Evolutionary conservation across 202 grass and related monocot genomes (phyloP), one percentile per base, ranked within the genome.

Genomic region (Carex arenaria): DNA sequence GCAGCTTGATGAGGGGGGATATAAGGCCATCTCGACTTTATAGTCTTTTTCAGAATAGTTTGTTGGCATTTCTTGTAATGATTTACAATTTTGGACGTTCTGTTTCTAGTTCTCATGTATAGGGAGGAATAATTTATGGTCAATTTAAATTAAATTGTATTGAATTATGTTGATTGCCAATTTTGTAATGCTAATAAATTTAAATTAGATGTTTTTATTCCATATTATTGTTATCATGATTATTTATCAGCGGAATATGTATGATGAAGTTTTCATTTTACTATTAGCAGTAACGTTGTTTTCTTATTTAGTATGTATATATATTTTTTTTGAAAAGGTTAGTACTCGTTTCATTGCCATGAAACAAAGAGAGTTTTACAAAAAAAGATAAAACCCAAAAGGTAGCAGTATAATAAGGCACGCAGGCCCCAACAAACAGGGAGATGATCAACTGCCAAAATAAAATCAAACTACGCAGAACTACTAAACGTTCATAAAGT

Each of bases 1-100:
- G 62, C 81, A 87, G 54, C 90, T 96, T 70, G 90, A 85, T 45
- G 87, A 89, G 80, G 87, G 86, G 56, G 96, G 96, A 84, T 99
- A 89, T 78, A 93, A 93, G 85, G 83, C 78, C 13, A 88, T 99
- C 2, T 57, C 81, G 59, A 53, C 66, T 87, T 68, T 84, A 82
- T 95, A 95, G 86, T 4, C 30, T 86, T 68, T 87, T 68, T 80
- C 38, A 83, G 51, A 61, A 89, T 49, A 5, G 71, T 6, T 66
- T 85, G 85, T 69, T 14, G 80, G 85, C 42, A 59, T 62, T 67
- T 18, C 60, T 78, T 38, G 5, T 72, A 57, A 67, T 8, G 31
- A 64, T 82, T 67, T 80, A 65, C 78, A 63, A 64, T 64, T 82
- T 69, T 67, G 64, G 15, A 57, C 1, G 15, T 56, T 57, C 32